Percentiles rank a stretch among this genome's conserved stretches.
Evolutionary conservation across 2,329 filamentous ascomycete genomes (phyloP).

Genomic region (Rutstroemia sp.): DNA sequence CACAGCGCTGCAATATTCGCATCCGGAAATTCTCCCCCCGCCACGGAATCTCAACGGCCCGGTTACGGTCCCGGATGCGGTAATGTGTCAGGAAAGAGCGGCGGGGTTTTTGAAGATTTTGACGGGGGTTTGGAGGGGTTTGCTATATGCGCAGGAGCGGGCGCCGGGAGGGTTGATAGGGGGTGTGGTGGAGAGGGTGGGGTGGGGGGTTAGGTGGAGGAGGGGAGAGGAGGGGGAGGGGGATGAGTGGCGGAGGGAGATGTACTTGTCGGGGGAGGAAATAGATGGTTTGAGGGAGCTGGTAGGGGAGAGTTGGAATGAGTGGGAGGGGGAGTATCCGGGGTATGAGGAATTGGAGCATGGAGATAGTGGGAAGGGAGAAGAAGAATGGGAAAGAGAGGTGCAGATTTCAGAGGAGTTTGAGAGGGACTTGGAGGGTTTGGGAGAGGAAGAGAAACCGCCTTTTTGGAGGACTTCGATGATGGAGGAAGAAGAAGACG

Average conservation of each 20-base stretch:
- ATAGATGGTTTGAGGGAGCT: not conserved
- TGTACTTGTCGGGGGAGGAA: not conserved
- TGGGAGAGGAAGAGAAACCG: not conserved
- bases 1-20: too few species aligned
- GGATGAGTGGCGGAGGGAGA: not conserved
- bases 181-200: not conserved
- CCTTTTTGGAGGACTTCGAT: constrained; percentile 8
- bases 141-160: not conserved
- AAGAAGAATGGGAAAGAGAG: too few species aligned
- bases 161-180: not conserved
- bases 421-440: constrained; percentile 8
- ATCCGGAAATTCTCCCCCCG: too few species aligned
- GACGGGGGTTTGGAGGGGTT: not conserved
- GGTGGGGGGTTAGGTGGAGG: not conserved
- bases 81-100: constrained; percentile 10
- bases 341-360: too few species aligned
- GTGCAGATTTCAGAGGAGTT: constrained; percentile 4
- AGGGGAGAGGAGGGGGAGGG: not conserved
- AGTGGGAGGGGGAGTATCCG: not conserved
- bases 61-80: constrained; percentile 7
- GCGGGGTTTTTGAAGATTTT: not conserved
- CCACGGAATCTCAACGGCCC: constrained; percentile 21
- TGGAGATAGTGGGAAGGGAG: too few species aligned
- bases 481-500: not conserved
- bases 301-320: not conserved